These are phyloP conservation scores for Ogataea degrootiae DNA, from an alignment of 805 yeast genomes.

Conservation along the genomic window DNA sequence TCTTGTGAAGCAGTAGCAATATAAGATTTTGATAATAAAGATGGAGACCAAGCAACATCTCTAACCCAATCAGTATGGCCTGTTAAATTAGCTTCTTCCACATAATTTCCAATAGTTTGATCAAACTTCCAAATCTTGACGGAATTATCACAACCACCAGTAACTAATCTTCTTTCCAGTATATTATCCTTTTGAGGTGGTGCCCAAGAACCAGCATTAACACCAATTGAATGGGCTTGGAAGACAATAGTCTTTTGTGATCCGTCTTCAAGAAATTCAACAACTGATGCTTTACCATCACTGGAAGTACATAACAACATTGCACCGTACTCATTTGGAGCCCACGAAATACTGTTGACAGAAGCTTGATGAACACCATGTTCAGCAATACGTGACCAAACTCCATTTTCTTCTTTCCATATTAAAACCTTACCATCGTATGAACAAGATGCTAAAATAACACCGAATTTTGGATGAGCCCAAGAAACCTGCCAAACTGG, in stretches of 20 bases:
- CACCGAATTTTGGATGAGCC: constrained; percentile 99
- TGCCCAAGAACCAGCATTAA: constrained; percentile 94
- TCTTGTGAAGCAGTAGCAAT: constrained; percentile 98
- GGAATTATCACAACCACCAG: constrained; percentile 93
- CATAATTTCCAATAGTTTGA: constrained; percentile 49
- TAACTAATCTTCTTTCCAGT: constrained; percentile 67
- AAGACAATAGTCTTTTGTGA: constrained; percentile 58
- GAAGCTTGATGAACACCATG: constrained; percentile 89
- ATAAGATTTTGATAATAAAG: constrained; percentile 78
- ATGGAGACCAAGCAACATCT: constrained; percentile 98
- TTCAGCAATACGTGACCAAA: constrained; percentile 83
- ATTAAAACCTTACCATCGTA: constrained; percentile 92
- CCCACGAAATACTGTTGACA: constrained; percentile 94
- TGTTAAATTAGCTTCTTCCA: constrained; percentile 68
- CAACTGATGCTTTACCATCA: constrained; percentile 87
- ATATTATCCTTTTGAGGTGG: constrained; percentile 45
- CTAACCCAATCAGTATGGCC: constrained; percentile 99
- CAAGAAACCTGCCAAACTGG: constrained; percentile 99
- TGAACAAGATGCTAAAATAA: constrained; percentile 88
- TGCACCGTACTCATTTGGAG: constrained; percentile 96
- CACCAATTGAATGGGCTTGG: constrained; percentile 90
- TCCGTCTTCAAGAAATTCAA: constrained; percentile 89
- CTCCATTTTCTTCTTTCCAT: constrained; percentile 91
- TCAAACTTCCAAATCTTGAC: constrained; percentile 87
- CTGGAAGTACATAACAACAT: constrained; percentile 84